These are phyloP conservation scores for Erysiphe pulchra DNA, from an alignment of 2,329 filamentous ascomycete species.

Conservation along the genomic window DNA sequence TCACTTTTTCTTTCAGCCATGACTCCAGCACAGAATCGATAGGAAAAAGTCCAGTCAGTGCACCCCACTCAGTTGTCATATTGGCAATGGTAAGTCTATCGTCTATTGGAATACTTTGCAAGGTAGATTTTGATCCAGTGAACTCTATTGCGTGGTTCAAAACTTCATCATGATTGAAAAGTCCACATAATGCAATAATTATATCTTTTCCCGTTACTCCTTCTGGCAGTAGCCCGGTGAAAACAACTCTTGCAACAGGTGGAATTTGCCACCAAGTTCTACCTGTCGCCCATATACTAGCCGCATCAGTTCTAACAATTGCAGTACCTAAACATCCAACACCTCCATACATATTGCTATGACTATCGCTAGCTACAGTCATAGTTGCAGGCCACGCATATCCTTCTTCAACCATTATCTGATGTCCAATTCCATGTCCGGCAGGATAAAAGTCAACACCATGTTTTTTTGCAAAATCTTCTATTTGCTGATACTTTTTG, in stretches of 20 bases:
- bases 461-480: conserved; percentile 56
- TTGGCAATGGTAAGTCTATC: conserved; percentile 49
- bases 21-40: conserved; percentile 44
- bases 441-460: conserved; percentile 56
- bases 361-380: conserved; percentile 51
- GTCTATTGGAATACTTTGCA: conserved; percentile 46
- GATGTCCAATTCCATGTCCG: conserved; percentile 65
- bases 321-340: conserved; percentile 54
- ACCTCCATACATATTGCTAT: conserved; percentile 66
- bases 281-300: conserved; percentile 61
- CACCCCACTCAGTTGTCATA: conserved; percentile 68
- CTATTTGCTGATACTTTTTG: conserved; percentile 59
- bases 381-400: conserved; percentile 70
- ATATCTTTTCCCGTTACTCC: conserved; percentile 88
- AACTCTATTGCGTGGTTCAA: conserved; percentile 85
- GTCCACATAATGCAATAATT: conserved; percentile 64
- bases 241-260: conserved; percentile 53
- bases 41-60: conserved; percentile 49
- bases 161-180: conserved; percentile 72
- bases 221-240: conserved; percentile 47
- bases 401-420: conserved; percentile 72
- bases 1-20: conserved; percentile 60
- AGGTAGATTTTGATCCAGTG: conserved; percentile 51
- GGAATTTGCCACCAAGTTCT: conserved; percentile 78
- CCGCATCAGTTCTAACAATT: conserved; percentile 69